phyloP scores from a whole-genome alignment of 2,329 filamentous ascomycete genomes.

The Penicillium sp. region DNA sequence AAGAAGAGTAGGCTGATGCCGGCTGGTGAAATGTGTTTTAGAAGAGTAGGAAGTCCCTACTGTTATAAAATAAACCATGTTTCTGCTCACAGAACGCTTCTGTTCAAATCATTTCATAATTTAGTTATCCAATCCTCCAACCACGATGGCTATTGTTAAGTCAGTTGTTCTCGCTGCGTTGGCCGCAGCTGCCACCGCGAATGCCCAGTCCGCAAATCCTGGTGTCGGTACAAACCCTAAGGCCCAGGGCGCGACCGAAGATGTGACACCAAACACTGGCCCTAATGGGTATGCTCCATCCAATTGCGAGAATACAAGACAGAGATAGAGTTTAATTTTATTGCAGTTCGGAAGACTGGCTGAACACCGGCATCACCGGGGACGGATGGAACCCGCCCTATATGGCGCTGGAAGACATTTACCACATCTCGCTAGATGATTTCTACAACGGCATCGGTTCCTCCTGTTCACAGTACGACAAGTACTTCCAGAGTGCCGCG shows the following conservation, averaged over 20 bases:
- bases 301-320: not conserved
- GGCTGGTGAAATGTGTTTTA: too few relatives aligned
- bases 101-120: not conserved
- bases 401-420: slow-evolving; percentile 22
- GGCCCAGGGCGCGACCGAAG: slow-evolving; percentile 11
- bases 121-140: too few relatives aligned
- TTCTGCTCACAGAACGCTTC: not conserved
- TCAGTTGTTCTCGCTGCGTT: slow-evolving; percentile 1
- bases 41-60: not conserved
- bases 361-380: slow-evolving; percentile 12
- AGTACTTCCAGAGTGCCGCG: slow-evolving; percentile 33
- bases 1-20: not conserved
- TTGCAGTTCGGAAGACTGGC: slow-evolving; percentile 16
- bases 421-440: slow-evolving; percentile 16
- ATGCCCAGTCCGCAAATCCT: slow-evolving; percentile 11
- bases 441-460: slow-evolving; percentile 19
- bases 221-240: slow-evolving; percentile 14
- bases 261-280: slow-evolving; percentile 10
- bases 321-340: not conserved
- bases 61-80: not conserved
- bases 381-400: slow-evolving; percentile 36
- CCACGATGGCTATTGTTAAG: slow-evolving; percentile 7
- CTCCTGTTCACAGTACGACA: slow-evolving; percentile 31
- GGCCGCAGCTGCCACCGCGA: not conserved
- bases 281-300: slow-evolving; percentile 7